Evolutionary conservation across 768 basidiomycete species (phyloP), one percentile per base, ranked within the genome.

Genomic region (Coprinopsis cinerea): DNA sequence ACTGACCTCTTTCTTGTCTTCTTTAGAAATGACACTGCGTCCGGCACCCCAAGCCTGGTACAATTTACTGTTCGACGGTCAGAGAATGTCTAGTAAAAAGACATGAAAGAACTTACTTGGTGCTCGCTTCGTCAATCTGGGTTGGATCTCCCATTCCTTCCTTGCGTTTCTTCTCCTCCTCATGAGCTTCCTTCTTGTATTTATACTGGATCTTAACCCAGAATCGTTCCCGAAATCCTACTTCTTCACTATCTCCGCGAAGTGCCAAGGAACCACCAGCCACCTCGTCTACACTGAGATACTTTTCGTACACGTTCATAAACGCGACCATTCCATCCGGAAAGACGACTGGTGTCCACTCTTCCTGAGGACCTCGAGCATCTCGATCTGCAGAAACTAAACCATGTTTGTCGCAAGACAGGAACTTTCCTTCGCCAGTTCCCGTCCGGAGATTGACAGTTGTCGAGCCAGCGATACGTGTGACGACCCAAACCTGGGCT

Each of bases 301-400:
- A 93, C 61, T 85, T 94, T 61, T 92, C 90, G 59, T 94, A 93
- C 9, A 89, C 74, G 65, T 85, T 92, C 81, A 83, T 83, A 62
- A 93, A 86, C 5, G 88, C 86, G 42, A 88, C 81, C 85, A 92
- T 89, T 35, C 88, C 89, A 53, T 88, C 88, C 9, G 87, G 81
- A 20, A 89, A 66, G 49, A 92, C 70, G 22, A 91, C 78, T 14
- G 92, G 86, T 2, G 86, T 88, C 89, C 92, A 96, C 65, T 94
- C 92, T 65, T 96, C 92, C 65, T 95, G 90, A 3, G 89, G 87
- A 1, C 92, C 93, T 26, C 92, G 78, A 23, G 92, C 92, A 60
- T 96, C 92, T 40, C 88, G 74, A 61, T 90, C 85, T 37, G 88
- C 84, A 55, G 84, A 80, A 13, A 95, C 85, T 17, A 92, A 71